Evolutionary conservation across 2,329 filamentous ascomycete species (phyloP), one percentile per base, ranked within the genome.

Genomic region (Fusarium sp.): DNA sequence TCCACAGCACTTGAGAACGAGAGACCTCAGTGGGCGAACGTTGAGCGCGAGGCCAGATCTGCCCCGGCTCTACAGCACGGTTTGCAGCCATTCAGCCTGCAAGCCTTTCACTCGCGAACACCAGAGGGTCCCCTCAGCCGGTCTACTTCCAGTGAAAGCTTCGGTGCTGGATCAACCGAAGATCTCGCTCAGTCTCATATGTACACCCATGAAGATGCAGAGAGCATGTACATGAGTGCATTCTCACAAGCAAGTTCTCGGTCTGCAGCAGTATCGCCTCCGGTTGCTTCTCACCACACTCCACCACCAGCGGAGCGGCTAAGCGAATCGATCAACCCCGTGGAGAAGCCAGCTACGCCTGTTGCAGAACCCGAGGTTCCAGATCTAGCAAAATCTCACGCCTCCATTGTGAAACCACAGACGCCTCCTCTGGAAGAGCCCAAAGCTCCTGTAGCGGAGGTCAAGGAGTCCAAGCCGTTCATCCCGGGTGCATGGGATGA

Each of bases 151-250:
- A 71, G 63, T 45, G 72, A 65, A 31, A 72, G 73, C 31, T 70
- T 71, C 45, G 70, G 67, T 16, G 62, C 45, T 16, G 64, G 67
- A 6, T 74, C 76, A 27, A 60, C 68, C 5, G 86, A 90, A 37
- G 89, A 92, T 69, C 83, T 93, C 22, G 82, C 88, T 4, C 84
- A 89, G 71, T 96, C 94, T 6, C 91, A 89, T 45, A 79, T 95
- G 1, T 96, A 93, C 78, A 94, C 90, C 38, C 93, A 94, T 67
- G 93, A 94, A 70, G 93, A 96, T 71, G 93, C 93, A 0, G 91
- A 94, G 78, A 96, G 94, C 80, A 93, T 97, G 91, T 97, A 96
- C 77, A 92, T 95, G 91, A 96, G 91, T 71, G 91, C 91, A 2
- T 89, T 92, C 61, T 92, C 90, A 3, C 83, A 88, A 29, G 80